Evolutionary conservation across 805 yeast genomes (phyloP).

Genomic region (Lipomyces lipofer): DNA sequence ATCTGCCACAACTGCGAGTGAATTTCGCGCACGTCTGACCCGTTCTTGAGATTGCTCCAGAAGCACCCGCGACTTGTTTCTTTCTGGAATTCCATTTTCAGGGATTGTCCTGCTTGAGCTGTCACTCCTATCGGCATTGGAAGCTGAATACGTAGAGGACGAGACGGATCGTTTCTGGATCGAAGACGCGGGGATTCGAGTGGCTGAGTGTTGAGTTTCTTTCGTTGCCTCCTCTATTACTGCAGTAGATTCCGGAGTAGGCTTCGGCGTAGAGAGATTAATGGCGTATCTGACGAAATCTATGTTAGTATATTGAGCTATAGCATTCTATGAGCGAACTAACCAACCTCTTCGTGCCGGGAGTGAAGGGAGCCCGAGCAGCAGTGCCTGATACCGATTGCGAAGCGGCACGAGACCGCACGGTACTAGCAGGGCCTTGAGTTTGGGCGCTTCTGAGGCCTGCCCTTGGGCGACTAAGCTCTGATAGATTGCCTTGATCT

Average conservation of each 20-base stretch:
- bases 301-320: background rate
- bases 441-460: too few relatives aligned
- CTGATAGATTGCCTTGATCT: too few relatives aligned
- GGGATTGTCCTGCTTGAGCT: background rate
- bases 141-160: background rate
- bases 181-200: background rate
- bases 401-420: too few relatives aligned
- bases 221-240: background rate
- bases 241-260: background rate
- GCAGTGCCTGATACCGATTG: too few relatives aligned
- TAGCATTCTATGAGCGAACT: background rate
- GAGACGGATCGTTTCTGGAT: background rate
- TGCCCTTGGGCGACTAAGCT: too few relatives aligned
- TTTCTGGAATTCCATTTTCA: slow-evolving; percentile 4
- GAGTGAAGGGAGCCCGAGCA: background rate
- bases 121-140: background rate
- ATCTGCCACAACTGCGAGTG: slow-evolving; percentile 11
- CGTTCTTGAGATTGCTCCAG: slow-evolving; percentile 17
- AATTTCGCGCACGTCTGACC: slow-evolving; percentile 13
- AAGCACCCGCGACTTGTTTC: slow-evolving; percentile 7
- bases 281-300: background rate
- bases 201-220: background rate
- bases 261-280: background rate
- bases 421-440: too few relatives aligned
- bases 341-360: background rate